These are phyloP conservation scores for Aspergillus sp. DNA, from an alignment of 2,329 filamentous ascomycete species.

Conservation along the genomic window DNA sequence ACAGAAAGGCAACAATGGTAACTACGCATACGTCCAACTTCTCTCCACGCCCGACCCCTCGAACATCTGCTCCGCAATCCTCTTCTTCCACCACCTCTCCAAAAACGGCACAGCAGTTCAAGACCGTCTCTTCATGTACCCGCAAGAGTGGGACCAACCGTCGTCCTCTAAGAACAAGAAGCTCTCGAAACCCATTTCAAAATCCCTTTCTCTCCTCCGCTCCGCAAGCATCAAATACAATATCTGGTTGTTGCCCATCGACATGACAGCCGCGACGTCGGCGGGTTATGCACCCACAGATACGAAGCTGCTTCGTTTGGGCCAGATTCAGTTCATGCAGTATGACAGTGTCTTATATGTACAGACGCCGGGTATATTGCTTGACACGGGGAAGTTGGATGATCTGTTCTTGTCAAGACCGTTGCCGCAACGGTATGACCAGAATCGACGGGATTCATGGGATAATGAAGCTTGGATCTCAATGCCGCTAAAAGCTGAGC, in stretches of 20 bases:
- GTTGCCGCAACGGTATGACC: conserved; percentile 27
- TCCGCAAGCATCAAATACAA: conserved; percentile 33
- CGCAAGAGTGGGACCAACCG: conserved; percentile 37
- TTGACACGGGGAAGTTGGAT: conserved; percentile 34
- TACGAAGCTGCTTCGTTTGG: conserved; percentile 31
- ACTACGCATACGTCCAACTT: conserved; percentile 40
- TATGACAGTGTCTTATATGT: conserved; percentile 41
- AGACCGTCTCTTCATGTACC: conserved; percentile 42
- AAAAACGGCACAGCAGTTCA: conserved; percentile 28
- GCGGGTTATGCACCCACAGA: conserved; percentile 28
- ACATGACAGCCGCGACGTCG: conserved; percentile 29
- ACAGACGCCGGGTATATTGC: conserved; percentile 34
- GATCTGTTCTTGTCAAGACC: conserved; percentile 29
- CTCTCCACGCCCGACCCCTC: conserved; percentile 36
- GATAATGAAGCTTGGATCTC: conserved; percentile 34
- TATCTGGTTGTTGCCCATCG: conserved; percentile 37
- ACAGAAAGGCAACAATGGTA: conserved; percentile 13
- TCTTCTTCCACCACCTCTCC: conserved; percentile 37
- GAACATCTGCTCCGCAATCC: conserved; percentile 40
- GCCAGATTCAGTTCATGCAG: conserved; percentile 34
- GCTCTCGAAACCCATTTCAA: conserved; percentile 20
- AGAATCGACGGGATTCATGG: conserved; percentile 27
- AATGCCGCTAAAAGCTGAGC: conserved; percentile 27
- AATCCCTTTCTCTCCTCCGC: conserved; percentile 33
- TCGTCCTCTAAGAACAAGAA: conserved; percentile 9